These are phyloP conservation scores for Fusarium kyushuense DNA, from an alignment of 2,329 filamentous ascomycete genomes.

Conservation along the genomic window DNA sequence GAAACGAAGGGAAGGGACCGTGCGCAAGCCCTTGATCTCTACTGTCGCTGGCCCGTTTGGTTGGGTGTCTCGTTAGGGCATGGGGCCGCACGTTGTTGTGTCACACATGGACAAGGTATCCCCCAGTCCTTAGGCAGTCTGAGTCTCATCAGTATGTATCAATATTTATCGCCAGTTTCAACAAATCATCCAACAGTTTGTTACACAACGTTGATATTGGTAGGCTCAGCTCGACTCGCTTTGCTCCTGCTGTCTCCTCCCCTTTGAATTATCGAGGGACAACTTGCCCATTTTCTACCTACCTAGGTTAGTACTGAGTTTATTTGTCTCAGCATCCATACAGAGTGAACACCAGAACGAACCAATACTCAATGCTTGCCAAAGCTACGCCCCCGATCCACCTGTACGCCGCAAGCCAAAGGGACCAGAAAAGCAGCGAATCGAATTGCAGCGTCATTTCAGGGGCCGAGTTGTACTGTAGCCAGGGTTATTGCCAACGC, in stretches of 20 bases:
- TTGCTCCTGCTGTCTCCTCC: slow-evolving; percentile 6
- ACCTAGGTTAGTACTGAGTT: background rate
- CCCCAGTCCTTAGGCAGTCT: slow-evolving; percentile 18
- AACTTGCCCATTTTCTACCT: background rate
- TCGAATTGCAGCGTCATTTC: slow-evolving; percentile 30
- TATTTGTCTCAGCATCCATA: slow-evolving; percentile 23
- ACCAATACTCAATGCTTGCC: slow-evolving; percentile 24
- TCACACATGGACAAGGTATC: slow-evolving; percentile 40
- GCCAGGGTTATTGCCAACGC: slow-evolving; percentile 38
- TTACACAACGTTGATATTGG: slow-evolving; percentile 18
- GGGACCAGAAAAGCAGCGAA: slow-evolving; percentile 35
- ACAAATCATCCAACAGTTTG: slow-evolving; percentile 20
- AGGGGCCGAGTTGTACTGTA: slow-evolving; percentile 30
- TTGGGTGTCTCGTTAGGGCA: slow-evolving; percentile 43
- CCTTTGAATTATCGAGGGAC: slow-evolving; percentile 21
- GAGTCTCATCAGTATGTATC: slow-evolving; percentile 8
- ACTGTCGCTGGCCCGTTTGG: slow-evolving; percentile 32
- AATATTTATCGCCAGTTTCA: slow-evolving; percentile 8
- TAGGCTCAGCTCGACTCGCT: slow-evolving; percentile 8
- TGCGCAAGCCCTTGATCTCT: slow-evolving; percentile 38
- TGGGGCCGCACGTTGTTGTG: slow-evolving; percentile 45
- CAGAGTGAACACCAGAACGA: slow-evolving; percentile 7
- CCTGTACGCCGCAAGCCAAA: slow-evolving; percentile 43
- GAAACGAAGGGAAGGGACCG: slow-evolving; percentile 25
- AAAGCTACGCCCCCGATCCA: slow-evolving; percentile 45